phyloP scores from a whole-genome alignment of 169 alveolate species.

The Neospora caninum region DNA sequence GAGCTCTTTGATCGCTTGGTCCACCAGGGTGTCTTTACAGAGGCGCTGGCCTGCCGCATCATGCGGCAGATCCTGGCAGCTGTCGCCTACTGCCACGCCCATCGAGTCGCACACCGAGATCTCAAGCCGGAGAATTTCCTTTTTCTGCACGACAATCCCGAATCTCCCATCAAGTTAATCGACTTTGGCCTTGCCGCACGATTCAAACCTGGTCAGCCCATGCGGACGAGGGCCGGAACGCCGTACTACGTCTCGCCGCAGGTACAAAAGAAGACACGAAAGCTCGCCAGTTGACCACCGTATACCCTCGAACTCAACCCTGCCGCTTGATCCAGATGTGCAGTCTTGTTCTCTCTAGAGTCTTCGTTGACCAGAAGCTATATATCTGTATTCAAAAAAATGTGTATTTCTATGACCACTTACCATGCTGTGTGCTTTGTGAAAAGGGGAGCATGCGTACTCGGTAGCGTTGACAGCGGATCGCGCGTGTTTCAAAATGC shows the following conservation, averaged over 20 bases:
- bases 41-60: constrained; percentile 88
- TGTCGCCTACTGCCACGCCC: constrained; percentile 90
- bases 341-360: too few relatives aligned
- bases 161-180: constrained; percentile 81
- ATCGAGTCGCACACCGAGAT: constrained; percentile 89
- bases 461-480: too few relatives aligned
- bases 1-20: constrained; percentile 90
- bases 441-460: too few relatives aligned
- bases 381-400: too few relatives aligned
- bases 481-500: too few relatives aligned
- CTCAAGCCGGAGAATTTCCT: constrained; percentile 88
- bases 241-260: constrained; percentile 91
- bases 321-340: too few relatives aligned
- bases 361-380: too few relatives aligned
- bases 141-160: constrained; percentile 70
- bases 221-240: constrained; percentile 87
- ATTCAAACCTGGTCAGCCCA: constrained; percentile 74
- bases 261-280: constrained; percentile 76
- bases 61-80: constrained; percentile 93
- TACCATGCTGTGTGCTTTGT: too few relatives aligned
- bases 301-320: too few relatives aligned
- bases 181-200: constrained; percentile 89
- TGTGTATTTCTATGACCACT: too few relatives aligned
- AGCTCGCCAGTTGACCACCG: constrained; percentile 23
- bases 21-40: constrained; percentile 83